Conservation (phyloP, 2,329 filamentous ascomycete species). For the Clarireedia paspali region DNA sequence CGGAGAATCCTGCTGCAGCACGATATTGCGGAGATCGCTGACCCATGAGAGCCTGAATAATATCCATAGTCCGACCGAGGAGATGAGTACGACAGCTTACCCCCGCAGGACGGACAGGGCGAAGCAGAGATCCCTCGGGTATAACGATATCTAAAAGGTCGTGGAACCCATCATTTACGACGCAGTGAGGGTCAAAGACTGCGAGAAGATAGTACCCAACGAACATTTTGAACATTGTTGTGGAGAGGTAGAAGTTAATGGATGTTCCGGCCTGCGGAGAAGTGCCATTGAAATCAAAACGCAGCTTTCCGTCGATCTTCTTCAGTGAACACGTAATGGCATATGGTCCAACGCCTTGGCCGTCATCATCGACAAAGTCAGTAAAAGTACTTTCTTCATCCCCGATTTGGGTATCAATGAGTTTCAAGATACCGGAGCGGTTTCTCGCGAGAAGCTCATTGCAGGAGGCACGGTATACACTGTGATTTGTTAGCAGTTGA, state of each 20-base stretch:
- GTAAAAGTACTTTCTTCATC: neutral
- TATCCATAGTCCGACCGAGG: neutral
- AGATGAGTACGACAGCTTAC: neutral
- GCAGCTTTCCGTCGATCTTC: neutral
- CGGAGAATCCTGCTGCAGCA: neutral
- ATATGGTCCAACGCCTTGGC: neutral
- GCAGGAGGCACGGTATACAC: constrained; percentile 1
- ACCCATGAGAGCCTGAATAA: neutral
- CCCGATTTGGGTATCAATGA: neutral
- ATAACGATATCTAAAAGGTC: neutral
- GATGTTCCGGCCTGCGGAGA: constrained; percentile 1
- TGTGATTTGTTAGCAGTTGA: neutral
- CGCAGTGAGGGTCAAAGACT: neutral
- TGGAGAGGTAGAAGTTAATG: constrained; percentile 3
- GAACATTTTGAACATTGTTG: constrained; percentile 2
- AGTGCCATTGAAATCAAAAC: constrained; percentile 1
- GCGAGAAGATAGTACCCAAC: neutral
- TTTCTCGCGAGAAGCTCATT: neutral
- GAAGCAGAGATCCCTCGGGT: neutral
- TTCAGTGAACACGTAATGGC: neutral
- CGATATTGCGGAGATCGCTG: constrained; percentile 2
- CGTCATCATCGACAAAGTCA: neutral
- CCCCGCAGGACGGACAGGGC: neutral
- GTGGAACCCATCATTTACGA: neutral
- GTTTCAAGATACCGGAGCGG: neutral